Base-by-base conservation (phyloP, 805 yeast genomes). In the Ogataea salicorniae region DNA sequence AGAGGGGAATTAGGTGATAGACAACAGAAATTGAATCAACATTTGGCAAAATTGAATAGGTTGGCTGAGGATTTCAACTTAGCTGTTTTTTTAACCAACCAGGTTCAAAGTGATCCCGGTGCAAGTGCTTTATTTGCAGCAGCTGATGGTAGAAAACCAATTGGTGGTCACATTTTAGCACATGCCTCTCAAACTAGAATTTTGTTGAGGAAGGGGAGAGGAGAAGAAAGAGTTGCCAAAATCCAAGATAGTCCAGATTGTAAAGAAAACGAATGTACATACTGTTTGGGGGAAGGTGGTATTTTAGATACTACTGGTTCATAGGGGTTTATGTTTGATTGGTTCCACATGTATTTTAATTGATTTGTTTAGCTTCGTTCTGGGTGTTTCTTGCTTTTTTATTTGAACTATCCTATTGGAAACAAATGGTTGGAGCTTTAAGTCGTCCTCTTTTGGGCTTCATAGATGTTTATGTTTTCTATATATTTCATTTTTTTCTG, bases 21-120 rank as follows among this genome's bases (percentile, higher is more conserved):
- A 46, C 92, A 85, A 62, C 85, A 85, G 44, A 86, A 80, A 62
- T 54, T 79, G 41, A 79, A 79, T 47, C 83, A 79, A 49, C 81
- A 78, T 66, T 63, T 79, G 34, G 71, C 77, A 6, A 70, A 72
- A 48, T 62, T 79, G 43, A 75, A 71, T 48, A 69, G 90, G 55
- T 67, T 84, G 45, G 86, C 91, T 0, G 92, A 85, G 59, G 92
- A 85, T 59, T 85, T 80, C 63, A 87, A 87, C 45, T 72, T 84
- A 44, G 92, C 92, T 0, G 85, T 85, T 0, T 81, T 85, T 46
- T 77, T 85, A 69, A 79, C 83, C 1, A 85, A 85, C 56, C 92
- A 85, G 61, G 90, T 85, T 15, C 92, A 85, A 52, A 85, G 90
- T 7, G 92, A 86, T 62, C 92, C 90, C 6, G 92, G 90, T 50